phyloP scores from a whole-genome alignment of 345 rosid genomes.

The Brassica napus region Da-Ae NC_063444.1:8664001-8664500 shows the following conservation, averaged over 20 bases:
- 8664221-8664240: slow-evolving; percentile 30
- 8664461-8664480: background rate
- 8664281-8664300: slow-evolving; percentile 17
- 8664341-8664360: slow-evolving; percentile 21
- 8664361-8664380: slow-evolving; percentile 28
- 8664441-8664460: slow-evolving; percentile 8
- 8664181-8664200: background rate
- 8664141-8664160: background rate
- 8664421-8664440: slow-evolving; percentile 16
- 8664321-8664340: slow-evolving; percentile 1
- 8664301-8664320: background rate
- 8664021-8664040: background rate
- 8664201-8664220: slow-evolving; percentile 7
- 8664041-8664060: background rate
- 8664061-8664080: slow-evolving; percentile 17
- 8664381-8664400: slow-evolving; percentile 29
- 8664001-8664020: background rate
- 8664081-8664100: slow-evolving; percentile 38
- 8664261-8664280: slow-evolving; percentile 19
- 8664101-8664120: slow-evolving; percentile 37
- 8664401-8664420: slow-evolving; percentile 19
- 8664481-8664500: slow-evolving; percentile 10
- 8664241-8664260: slow-evolving; percentile 23
- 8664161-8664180: slow-evolving; percentile 37
- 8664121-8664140: background rate